Base-by-base conservation (phyloP, 345 rosid species). In the Mercurialis annua region DNA sequence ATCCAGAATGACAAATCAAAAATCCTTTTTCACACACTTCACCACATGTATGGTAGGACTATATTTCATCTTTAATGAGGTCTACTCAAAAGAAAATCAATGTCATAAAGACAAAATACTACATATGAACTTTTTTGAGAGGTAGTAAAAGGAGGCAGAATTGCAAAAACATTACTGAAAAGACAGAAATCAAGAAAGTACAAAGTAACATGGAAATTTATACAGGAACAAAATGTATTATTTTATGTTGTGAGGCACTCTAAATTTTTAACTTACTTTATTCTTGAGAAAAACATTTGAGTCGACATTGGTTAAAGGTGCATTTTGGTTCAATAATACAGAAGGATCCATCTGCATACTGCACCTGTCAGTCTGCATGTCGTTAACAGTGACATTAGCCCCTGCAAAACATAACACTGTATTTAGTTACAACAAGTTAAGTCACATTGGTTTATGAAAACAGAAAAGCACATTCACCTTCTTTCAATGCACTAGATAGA, bases 371-470 rank as follows among this genome's bases (percentile, higher is more conserved):
- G 81, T 36, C 57, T 77, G 81, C 73, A 62, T 65, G 76, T 69
- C 61, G 56, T 68, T 70, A 73, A 44, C 38, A 66, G 47, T 76
- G 72, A 68, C 71, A 67, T 78, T 71, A 33, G 69, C 69, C 77
- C 83, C 98, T 90, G 87, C 64, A 76, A 52, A 53, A 74, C 69
- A 71, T 44, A 59, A 21, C 53, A 24, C 69, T 16, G 16, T 43
- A 6, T 40, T 50, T 33, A 70, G 57, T 68, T 56, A 76, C 59
- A 53, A 52, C 36, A 68, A 31, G 61, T 21, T 10, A 65, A 31
- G 40, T 8, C 5, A 50, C 15, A 66, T 47, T 59, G 10, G 63
- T 50, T 33, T 34, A 24, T 59, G 42, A 46, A 51, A 34, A 38
- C 3, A 65, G 62, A 40, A 44, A 66, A 50, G 26, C 44, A 31